Evolutionary conservation across 345 rosid genomes (phyloP).

Genomic region (Heritiera fomes): DNA sequence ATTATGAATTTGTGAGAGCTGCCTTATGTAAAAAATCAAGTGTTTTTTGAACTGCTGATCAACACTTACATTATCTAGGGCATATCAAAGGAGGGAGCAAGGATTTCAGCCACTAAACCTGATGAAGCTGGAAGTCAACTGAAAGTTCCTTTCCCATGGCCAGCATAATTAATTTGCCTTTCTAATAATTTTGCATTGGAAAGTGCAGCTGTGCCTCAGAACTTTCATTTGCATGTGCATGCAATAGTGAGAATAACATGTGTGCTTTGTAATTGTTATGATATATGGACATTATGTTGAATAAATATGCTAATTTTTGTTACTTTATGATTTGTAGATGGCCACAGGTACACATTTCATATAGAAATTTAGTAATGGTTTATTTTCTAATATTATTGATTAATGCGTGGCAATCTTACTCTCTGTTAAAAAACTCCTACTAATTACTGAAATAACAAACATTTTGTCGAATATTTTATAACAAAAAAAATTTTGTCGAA

Average conservation of each 20-base stretch:
- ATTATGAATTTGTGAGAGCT: background rate
- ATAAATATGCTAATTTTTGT: background rate
- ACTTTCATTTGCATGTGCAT: background rate
- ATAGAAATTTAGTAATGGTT: background rate
- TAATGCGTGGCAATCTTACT: background rate
- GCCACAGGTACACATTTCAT: background rate
- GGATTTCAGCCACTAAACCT: background rate
- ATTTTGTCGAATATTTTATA: background rate
- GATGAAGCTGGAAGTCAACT: background rate
- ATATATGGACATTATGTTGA: background rate
- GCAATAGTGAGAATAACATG: background rate
- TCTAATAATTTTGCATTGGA: background rate
- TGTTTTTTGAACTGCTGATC: background rate
- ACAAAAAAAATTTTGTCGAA: background rate
- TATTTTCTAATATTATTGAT: background rate
- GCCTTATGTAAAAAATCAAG: background rate
- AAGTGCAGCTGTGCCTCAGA: background rate
- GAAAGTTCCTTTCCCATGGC: slow-evolving; percentile 4
- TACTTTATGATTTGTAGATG: background rate
- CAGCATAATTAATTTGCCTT: background rate
- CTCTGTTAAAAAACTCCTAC: background rate
- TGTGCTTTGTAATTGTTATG: background rate
- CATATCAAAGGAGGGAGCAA: background rate
- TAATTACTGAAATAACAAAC: background rate
- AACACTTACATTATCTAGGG: background rate